These are phyloP conservation scores for Clonostachys solani DNA, from an alignment of 2,329 filamentous ascomycete species.

Conservation along the genomic window DNA sequence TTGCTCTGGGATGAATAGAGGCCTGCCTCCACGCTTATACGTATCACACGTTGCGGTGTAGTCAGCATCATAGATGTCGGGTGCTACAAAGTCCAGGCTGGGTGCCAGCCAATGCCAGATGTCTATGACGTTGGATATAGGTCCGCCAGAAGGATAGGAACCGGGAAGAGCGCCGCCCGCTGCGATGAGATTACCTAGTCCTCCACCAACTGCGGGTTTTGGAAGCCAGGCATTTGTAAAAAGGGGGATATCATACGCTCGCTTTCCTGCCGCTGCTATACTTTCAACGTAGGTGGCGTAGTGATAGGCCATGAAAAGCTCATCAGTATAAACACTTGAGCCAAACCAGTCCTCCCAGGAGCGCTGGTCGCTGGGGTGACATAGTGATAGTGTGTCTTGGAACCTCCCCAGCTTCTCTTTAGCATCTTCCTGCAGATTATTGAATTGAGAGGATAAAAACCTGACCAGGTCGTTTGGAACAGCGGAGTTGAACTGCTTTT, in stretches of 20 bases:
- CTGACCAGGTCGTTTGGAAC: conserved; percentile 18
- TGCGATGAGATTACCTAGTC: no score
- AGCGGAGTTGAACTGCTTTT: conserved; percentile 29
- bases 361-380: background rate
- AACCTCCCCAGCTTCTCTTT: background rate
- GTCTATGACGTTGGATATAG: conserved; percentile 23
- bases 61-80: conserved; percentile 43
- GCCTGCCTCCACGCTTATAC: conserved; percentile 29
- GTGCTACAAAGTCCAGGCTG: conserved; percentile 38
- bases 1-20: conserved; percentile 48
- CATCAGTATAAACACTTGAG: conserved; percentile 16
- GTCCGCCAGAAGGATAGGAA: conserved; percentile 28
- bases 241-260: conserved; percentile 20
- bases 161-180: conserved; percentile 28
- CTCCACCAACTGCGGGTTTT: no score
- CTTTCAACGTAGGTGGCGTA: conserved; percentile 22
- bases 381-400: no score
- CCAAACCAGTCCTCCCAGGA: conserved; percentile 26
- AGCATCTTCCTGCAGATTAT: conserved; percentile 6
- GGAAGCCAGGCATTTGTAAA: conserved; percentile 31
- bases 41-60: conserved; percentile 35
- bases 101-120: conserved; percentile 34
- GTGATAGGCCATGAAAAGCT: conserved; percentile 29
- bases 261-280: conserved; percentile 25
- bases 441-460: conserved; percentile 15